Percentiles rank a stretch among this genome's conserved stretches.
Conservation (phyloP, 2,329 filamentous ascomycete species). For the Pseudogymnoascus sp. region DNA sequence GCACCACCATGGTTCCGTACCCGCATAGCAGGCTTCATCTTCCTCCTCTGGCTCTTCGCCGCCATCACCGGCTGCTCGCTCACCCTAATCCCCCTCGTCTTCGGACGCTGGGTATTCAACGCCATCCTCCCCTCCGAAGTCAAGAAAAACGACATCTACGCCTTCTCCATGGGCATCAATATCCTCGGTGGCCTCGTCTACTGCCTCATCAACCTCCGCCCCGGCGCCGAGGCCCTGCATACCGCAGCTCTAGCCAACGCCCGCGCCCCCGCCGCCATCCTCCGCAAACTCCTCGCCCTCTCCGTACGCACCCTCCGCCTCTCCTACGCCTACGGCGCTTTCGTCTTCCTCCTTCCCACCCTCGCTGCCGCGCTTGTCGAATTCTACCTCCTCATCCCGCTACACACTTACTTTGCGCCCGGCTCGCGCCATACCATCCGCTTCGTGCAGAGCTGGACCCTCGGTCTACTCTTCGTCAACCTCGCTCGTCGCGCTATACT, state of each 20-base stretch:
- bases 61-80: slow-evolving; percentile 76
- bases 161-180: slow-evolving; percentile 85
- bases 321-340: slow-evolving; percentile 64
- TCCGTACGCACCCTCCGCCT: slow-evolving; percentile 34
- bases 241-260: slow-evolving; percentile 24
- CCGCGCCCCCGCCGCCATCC: slow-evolving; percentile 22
- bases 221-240: slow-evolving; percentile 25
- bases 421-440: slow-evolving; percentile 61
- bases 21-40: slow-evolving; percentile 75
- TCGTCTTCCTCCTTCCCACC: slow-evolving; percentile 72
- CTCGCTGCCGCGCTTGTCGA: slow-evolving; percentile 74
- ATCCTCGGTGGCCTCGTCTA: slow-evolving; percentile 63
- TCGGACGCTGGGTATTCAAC: slow-evolving; percentile 73
- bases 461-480: slow-evolving; percentile 85
- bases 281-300: slow-evolving; percentile 16
- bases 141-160: slow-evolving; percentile 88
- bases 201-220: slow-evolving; percentile 42
- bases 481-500: slow-evolving; percentile 63
- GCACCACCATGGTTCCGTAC: slow-evolving; percentile 76
- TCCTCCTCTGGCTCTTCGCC: slow-evolving; percentile 88
- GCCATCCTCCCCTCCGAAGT: slow-evolving; percentile 61
- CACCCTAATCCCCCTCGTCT: slow-evolving; percentile 77
- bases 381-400: slow-evolving; percentile 77
- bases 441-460: slow-evolving; percentile 86
- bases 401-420: slow-evolving; percentile 33